phyloP scores from a whole-genome alignment of 176 grass and related monocot genomes.

The Ampelocalamus luodianensis region DNA sequence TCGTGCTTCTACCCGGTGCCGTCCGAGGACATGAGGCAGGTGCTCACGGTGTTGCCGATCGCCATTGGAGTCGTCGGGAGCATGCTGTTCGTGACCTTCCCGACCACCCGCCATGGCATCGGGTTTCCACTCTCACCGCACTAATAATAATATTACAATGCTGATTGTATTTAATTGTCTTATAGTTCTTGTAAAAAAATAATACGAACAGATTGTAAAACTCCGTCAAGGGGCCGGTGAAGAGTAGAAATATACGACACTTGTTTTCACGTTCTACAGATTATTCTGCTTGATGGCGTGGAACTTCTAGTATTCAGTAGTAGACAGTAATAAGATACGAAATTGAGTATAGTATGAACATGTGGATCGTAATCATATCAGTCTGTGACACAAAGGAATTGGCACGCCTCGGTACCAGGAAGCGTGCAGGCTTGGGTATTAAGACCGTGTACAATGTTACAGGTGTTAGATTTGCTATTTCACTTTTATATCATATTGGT shows the following conservation, averaged over 20 bases:
- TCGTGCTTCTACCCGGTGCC: conserved; percentile 79
- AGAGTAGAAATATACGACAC: background rate
- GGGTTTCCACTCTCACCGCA: conserved; percentile 69
- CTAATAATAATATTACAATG: conserved; percentile 13
- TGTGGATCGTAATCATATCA: no score
- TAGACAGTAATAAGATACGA: no score
- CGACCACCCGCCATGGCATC: conserved; percentile 79
- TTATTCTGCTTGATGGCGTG: background rate
- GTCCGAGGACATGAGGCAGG: conserved; percentile 60
- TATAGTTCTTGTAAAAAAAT: conserved; percentile 2
- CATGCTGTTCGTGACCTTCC: conserved; percentile 80
- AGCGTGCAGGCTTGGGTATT: no score
- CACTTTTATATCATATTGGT: no score
- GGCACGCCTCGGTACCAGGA: no score
- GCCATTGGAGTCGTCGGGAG: conserved; percentile 74
- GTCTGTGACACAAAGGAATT: no score
- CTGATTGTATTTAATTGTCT: background rate
- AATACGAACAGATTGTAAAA: background rate
- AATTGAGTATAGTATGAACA: no score
- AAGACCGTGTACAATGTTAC: no score
- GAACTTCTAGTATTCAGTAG: background rate
- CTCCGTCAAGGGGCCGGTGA: background rate
- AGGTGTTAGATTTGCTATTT: no score
- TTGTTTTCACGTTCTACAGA: background rate
- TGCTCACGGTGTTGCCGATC: conserved; percentile 69